These are phyloP conservation scores for Conticribra guillardii DNA, from an alignment of 108 stramenopile species.

Conservation along the genomic window DNA sequence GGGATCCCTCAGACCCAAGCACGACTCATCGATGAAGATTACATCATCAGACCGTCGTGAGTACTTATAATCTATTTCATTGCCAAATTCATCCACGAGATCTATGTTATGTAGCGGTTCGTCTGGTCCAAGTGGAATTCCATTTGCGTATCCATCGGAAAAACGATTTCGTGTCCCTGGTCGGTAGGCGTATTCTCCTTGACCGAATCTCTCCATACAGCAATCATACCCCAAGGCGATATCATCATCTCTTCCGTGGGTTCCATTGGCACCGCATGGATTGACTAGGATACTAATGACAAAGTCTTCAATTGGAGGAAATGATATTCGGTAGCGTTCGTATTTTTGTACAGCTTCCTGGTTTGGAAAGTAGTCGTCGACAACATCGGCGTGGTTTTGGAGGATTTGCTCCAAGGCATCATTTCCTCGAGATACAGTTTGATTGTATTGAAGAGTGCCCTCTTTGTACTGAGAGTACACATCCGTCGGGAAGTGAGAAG, in stretches of 20 bases:
- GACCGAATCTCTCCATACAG: conserved; percentile 44
- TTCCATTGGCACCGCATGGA: conserved; percentile 55
- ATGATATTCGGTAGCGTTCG: conserved; percentile 20
- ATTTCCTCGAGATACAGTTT: conserved; percentile 15
- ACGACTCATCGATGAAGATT: conserved; percentile 46
- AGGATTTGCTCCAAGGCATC: conserved; percentile 27
- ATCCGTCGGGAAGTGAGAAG: background rate
- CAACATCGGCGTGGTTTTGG: conserved; percentile 32
- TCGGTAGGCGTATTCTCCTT: conserved; percentile 43
- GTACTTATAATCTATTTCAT: conserved; percentile 23
- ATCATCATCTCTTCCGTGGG: conserved; percentile 37
- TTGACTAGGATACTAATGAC: conserved; percentile 44
- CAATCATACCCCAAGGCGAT: conserved; percentile 48
- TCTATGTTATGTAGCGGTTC: conserved; percentile 57
- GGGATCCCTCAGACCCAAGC: conserved; percentile 34
- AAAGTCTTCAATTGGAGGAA: conserved; percentile 47
- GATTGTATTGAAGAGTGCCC: conserved; percentile 1
- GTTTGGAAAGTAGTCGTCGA: conserved; percentile 15
- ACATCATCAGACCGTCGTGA: conserved; percentile 57
- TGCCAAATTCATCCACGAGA: conserved; percentile 53
- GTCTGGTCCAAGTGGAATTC: conserved; percentile 28
- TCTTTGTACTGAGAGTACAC: background rate
- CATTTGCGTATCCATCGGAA: conserved; percentile 38
- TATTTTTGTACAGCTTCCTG: conserved; percentile 13
- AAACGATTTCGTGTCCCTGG: conserved; percentile 33